Evolutionary conservation across 768 basidiomycete species (phyloP).

Genomic region (Inosperma sp.): DNA sequence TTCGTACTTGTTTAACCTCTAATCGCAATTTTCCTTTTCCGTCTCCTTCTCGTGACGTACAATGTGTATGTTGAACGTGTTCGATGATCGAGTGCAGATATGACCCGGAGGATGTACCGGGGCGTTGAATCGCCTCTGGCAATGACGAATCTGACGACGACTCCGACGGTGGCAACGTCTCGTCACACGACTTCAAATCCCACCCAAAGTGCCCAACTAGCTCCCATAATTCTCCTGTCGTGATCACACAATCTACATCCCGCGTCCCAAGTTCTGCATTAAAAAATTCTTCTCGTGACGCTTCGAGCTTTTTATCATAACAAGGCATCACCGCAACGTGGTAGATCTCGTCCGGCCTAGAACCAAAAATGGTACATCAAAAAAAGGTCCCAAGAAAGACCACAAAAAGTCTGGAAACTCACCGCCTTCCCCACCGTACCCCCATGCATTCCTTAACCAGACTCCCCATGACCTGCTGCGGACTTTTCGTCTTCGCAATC

Average conservation of each 20-base stretch:
- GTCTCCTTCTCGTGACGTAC: slow-evolving; percentile 44
- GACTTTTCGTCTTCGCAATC: slow-evolving; percentile 83
- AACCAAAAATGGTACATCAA: slow-evolving; percentile 1
- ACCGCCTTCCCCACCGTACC: slow-evolving; percentile 61
- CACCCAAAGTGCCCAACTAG: slow-evolving; percentile 78
- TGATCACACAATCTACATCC: slow-evolving; percentile 96
- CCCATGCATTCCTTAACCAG: slow-evolving; percentile 89
- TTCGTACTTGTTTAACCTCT: slow-evolving; percentile 55
- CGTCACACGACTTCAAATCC: too few species aligned
- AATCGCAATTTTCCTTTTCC: too few species aligned
- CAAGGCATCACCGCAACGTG: slow-evolving; percentile 99
- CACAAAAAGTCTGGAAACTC: slow-evolving; percentile 30
- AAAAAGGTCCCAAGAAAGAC: too few species aligned
- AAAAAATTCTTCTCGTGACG: slow-evolving; percentile 91
- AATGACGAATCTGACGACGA: slow-evolving; percentile 37
- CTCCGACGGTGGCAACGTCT: too few species aligned
- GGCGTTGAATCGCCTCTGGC: slow-evolving; percentile 73
- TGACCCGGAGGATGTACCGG: slow-evolving; percentile 88
- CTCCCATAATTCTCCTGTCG: slow-evolving; percentile 92
- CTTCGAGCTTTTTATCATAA: slow-evolving; percentile 99
- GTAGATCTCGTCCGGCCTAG: slow-evolving; percentile 82
- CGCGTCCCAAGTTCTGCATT: slow-evolving; percentile 74
- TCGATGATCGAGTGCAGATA: slow-evolving; percentile 80
- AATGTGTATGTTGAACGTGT: slow-evolving; percentile 40
- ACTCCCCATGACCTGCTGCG: slow-evolving; percentile 92